phyloP scores from a whole-genome alignment of 345 rosid genomes.

The Gossypium bickii region DNA sequence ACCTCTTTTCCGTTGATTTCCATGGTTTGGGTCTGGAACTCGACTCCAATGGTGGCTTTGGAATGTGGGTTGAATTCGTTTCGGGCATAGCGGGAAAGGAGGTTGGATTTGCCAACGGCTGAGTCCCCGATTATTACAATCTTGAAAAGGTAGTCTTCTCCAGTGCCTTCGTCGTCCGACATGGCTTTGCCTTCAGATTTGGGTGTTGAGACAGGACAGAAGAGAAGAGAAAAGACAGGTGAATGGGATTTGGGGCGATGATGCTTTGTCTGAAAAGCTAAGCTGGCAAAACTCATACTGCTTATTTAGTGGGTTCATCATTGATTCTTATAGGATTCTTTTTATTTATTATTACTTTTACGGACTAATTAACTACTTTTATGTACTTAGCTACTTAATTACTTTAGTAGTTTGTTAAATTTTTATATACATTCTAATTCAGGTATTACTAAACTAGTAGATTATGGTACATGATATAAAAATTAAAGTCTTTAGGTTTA shows the following conservation, averaged over 20 bases:
- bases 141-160: constrained; percentile 85
- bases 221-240: too few relatives aligned
- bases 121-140: constrained; percentile 86
- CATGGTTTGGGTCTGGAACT: constrained; percentile 86
- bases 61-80: constrained; percentile 88
- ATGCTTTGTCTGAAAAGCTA: too few relatives aligned
- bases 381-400: too few relatives aligned
- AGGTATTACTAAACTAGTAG: too few relatives aligned
- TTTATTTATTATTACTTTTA: neutral
- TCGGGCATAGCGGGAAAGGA: constrained; percentile 73
- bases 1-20: constrained; percentile 79
- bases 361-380: too few relatives aligned
- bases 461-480: too few relatives aligned
- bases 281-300: too few relatives aligned
- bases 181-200: constrained; percentile 26
- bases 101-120: constrained; percentile 88
- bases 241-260: too few relatives aligned
- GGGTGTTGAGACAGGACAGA: neutral
- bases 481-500: too few relatives aligned
- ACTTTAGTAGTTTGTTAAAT: too few relatives aligned
- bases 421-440: too few relatives aligned
- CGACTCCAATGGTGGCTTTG: constrained; percentile 86
- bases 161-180: constrained; percentile 61
- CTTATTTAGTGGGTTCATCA: constrained; percentile 19
- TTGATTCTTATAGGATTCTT: neutral